phyloP scores from a whole-genome alignment of 108 stramenopile species.

The Cyclotella atomus region DNA sequence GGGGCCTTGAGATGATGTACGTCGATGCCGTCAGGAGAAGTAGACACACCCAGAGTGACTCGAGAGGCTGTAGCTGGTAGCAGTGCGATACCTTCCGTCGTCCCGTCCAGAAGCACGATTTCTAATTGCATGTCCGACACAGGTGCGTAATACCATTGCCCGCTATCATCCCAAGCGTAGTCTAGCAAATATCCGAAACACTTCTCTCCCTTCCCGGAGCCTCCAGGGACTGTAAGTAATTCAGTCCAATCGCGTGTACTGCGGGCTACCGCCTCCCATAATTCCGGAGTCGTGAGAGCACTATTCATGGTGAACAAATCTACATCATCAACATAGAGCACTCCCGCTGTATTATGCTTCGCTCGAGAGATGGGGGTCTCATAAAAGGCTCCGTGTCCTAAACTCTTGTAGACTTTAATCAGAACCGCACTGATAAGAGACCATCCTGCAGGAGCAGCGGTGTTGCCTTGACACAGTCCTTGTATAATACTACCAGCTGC shows the following conservation, averaged over 20 bases:
- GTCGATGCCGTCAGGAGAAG: neutral
- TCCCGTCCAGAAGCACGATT: neutral
- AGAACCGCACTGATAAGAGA: neutral
- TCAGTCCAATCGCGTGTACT: neutral
- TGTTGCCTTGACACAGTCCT: constrained; percentile 21
- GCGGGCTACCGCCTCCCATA: neutral
- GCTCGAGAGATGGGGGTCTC: neutral
- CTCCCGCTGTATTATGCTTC: neutral
- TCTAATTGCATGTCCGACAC: neutral
- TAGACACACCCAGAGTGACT: neutral
- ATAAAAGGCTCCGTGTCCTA: neutral
- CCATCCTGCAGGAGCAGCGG: neutral
- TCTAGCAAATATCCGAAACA: neutral
- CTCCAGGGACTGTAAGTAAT: neutral
- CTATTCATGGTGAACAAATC: neutral
- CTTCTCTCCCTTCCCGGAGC: neutral
- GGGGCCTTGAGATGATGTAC: neutral
- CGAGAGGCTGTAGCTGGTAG: neutral
- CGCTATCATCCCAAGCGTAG: neutral
- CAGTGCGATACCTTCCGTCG: neutral
- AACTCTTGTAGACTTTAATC: neutral
- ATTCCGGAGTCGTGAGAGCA: neutral
- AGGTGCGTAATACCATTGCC: neutral
- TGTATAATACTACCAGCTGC: neutral
- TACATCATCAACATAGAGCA: constrained; percentile 7